These are phyloP conservation scores for Lactarius hengduanensis DNA, from an alignment of 768 basidiomycete genomes.

Conservation along the genomic window DNA sequence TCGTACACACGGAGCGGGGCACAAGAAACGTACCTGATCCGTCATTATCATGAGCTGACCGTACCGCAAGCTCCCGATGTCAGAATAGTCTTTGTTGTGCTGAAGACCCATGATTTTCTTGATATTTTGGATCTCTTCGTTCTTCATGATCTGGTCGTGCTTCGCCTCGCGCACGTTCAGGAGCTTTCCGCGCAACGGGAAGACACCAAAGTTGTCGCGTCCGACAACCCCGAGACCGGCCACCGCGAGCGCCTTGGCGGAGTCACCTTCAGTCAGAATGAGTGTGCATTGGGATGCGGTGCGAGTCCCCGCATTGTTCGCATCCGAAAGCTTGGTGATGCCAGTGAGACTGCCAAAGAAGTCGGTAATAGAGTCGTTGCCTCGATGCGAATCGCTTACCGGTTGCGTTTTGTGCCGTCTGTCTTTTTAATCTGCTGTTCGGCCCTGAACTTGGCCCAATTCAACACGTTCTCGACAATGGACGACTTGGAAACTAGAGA, in stretches of 20 bases:
- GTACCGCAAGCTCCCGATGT: slow-evolving; percentile 71
- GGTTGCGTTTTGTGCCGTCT: slow-evolving; percentile 84
- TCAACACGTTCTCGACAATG: slow-evolving; percentile 88
- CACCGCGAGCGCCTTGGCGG: slow-evolving; percentile 94
- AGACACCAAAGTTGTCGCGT: slow-evolving; percentile 95
- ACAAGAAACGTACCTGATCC: slow-evolving; percentile 71
- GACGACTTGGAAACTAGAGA: slow-evolving; percentile 76
- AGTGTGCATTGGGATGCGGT: slow-evolving; percentile 83
- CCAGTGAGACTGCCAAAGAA: slow-evolving; percentile 67
- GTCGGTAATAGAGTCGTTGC: not conserved
- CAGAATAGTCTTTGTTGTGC: slow-evolving; percentile 86
- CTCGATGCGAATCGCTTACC: slow-evolving; percentile 46
- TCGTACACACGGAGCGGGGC: not conserved
- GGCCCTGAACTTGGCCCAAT: slow-evolving; percentile 97
- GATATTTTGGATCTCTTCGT: slow-evolving; percentile 94
- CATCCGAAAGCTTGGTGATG: slow-evolving; percentile 90
- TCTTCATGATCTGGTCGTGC: slow-evolving; percentile 97
- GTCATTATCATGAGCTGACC: slow-evolving; percentile 99
- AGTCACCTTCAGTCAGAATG: slow-evolving; percentile 98
- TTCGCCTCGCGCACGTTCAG: slow-evolving; percentile 96
- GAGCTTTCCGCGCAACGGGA: slow-evolving; percentile 94
- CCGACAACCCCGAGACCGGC: slow-evolving; percentile 94
- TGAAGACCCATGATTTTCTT: slow-evolving; percentile 98
- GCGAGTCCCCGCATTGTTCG: slow-evolving; percentile 93
- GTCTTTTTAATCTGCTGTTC: slow-evolving; percentile 96